Evolutionary conservation across 2,329 filamentous ascomycete species (phyloP).

Genomic region (Triangularia setosa): DNA sequence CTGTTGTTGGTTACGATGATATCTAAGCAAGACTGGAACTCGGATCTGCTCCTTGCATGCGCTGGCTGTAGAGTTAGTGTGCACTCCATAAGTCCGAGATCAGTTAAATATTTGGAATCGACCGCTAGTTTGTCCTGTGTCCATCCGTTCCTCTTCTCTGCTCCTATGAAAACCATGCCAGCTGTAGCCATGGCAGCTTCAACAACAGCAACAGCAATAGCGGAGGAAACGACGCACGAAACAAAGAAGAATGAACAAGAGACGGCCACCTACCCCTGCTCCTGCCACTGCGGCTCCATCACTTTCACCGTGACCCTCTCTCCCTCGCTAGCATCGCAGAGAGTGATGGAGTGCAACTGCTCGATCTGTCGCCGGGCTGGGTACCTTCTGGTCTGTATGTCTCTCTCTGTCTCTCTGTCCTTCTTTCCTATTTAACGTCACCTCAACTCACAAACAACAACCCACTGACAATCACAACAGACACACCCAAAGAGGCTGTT

Average conservation of each 20-base stretch:
- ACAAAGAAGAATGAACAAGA: neutral
- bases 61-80: neutral
- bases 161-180: neutral
- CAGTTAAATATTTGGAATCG: neutral
- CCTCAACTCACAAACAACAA: too few relatives aligned
- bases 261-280: constrained; percentile 48
- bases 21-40: neutral
- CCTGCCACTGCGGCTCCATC: constrained; percentile 52
- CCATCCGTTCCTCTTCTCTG: neutral
- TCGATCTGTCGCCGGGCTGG: constrained; percentile 50
- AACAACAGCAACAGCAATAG: too few relatives aligned
- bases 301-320: constrained; percentile 45
- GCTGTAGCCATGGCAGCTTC: too few relatives aligned
- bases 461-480: neutral
- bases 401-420: neutral
- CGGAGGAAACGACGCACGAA: too few relatives aligned
- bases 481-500: constrained; percentile 7
- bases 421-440: neutral
- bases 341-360: constrained; percentile 50
- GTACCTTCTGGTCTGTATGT: constrained; percentile 47
- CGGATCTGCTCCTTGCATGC: neutral
- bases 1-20: neutral
- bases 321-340: constrained; percentile 43
- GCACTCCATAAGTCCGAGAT: neutral
- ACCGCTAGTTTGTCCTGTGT: neutral